Percentiles rank a stretch among this genome's conserved stretches.
Conservation (phyloP, 345 rosid species). For the Camelina sativa region DNA sequence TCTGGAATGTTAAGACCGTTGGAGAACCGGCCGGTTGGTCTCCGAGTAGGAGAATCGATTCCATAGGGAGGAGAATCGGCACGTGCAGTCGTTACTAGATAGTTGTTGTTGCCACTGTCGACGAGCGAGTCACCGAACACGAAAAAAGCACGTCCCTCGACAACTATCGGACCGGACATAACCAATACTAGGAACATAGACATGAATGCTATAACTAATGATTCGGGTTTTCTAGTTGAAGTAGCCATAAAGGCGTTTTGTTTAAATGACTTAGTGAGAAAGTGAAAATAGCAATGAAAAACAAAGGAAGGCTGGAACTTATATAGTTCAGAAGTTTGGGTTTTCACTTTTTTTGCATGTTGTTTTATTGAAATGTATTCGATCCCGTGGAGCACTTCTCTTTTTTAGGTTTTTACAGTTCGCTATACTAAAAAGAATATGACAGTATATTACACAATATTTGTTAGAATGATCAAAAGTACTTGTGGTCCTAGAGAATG, state of each 20-base stretch:
- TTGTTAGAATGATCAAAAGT: background rate
- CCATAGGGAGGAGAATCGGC: constrained; percentile 81
- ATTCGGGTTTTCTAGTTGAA: background rate
- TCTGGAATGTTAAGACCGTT: constrained; percentile 88
- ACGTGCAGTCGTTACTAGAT: constrained; percentile 74
- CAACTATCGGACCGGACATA: constrained; percentile 25
- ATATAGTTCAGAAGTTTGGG: constrained; percentile 2
- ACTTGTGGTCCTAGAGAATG: background rate
- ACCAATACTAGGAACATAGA: constrained; percentile 29
- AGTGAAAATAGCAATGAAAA: background rate
- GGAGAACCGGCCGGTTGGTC: constrained; percentile 80
- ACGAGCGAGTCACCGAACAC: constrained; percentile 83
- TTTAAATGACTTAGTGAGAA: background rate
- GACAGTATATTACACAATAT: background rate
- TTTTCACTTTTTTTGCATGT: constrained; percentile 15
- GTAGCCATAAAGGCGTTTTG: constrained; percentile 13
- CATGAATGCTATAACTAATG: constrained; percentile 2
- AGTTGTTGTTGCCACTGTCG: constrained; percentile 86
- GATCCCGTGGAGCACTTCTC: constrained; percentile 17
- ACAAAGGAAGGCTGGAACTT: constrained; percentile 1
- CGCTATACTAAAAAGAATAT: background rate
- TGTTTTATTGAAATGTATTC: constrained; percentile 1
- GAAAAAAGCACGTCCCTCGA: constrained; percentile 59
- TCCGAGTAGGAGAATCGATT: constrained; percentile 67
- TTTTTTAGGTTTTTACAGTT: background rate